These are phyloP conservation scores for Exophiala bonariae DNA, from an alignment of 2,329 filamentous ascomycete species.

Conservation along the genomic window DNA sequence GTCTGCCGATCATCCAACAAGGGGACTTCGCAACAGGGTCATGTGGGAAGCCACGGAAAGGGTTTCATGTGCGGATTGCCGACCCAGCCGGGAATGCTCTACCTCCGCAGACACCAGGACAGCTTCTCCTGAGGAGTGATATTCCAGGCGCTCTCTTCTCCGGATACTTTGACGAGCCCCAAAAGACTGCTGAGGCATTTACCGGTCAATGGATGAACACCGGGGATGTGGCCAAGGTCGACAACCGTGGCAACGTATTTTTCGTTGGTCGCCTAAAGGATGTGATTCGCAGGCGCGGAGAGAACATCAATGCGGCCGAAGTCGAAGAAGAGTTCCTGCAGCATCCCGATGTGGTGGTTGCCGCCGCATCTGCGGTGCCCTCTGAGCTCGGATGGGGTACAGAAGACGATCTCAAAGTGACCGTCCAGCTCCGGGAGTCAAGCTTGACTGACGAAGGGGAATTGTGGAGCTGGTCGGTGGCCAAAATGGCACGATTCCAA, in stretches of 20 bases:
- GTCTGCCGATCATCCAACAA: slow-evolving; percentile 9
- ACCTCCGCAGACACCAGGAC: slow-evolving; percentile 10
- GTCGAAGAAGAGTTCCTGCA: slow-evolving; percentile 64
- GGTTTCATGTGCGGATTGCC: slow-evolving; percentile 11
- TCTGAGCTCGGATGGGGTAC: slow-evolving; percentile 11
- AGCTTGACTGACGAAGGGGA: not conserved
- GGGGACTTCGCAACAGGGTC: not conserved
- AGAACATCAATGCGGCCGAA: slow-evolving; percentile 92
- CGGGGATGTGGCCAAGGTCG: slow-evolving; percentile 83
- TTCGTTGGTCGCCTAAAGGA: slow-evolving; percentile 60
- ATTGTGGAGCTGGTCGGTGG: slow-evolving; percentile 3
- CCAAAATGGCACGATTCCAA: slow-evolving; percentile 12
- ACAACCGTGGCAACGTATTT: slow-evolving; percentile 17
- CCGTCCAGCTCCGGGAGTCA: slow-evolving; percentile 3
- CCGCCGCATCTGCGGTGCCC: slow-evolving; percentile 11
- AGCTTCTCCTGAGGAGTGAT: slow-evolving; percentile 12
- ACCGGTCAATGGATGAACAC: slow-evolving; percentile 77
- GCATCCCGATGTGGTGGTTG: slow-evolving; percentile 6
- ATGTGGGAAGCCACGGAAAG: slow-evolving; percentile 7
- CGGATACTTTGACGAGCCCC: slow-evolving; percentile 10
- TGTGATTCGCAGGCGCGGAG: slow-evolving; percentile 86
- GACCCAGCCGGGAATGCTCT: slow-evolving; percentile 6
- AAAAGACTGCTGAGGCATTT: slow-evolving; percentile 5
- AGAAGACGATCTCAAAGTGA: slow-evolving; percentile 15
- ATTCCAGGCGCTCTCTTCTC: slow-evolving; percentile 12